Conservation (phyloP, 768 basidiomycete genomes). For the Collybiopsis confluens region DNA sequence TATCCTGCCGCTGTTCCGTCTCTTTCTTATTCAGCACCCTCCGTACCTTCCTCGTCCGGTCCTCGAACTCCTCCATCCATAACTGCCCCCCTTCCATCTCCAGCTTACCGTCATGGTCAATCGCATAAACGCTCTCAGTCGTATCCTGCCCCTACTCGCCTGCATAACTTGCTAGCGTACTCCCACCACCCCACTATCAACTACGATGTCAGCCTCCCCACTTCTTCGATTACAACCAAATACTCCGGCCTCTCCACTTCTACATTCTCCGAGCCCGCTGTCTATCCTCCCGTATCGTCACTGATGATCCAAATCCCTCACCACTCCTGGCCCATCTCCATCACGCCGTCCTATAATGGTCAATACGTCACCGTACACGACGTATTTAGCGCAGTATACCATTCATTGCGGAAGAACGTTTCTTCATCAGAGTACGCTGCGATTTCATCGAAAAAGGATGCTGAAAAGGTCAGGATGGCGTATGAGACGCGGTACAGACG, state of each 20-base stretch:
- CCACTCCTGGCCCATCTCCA: conserved; percentile 18
- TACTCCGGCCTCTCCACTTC: conserved; percentile 14
- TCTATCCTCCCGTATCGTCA: conserved; percentile 33
- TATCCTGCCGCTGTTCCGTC: conserved; percentile 2
- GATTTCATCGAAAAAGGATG: conserved; percentile 25
- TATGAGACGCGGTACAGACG: conserved; percentile 37
- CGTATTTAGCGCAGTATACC: conserved; percentile 42
- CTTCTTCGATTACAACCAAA: conserved; percentile 21
- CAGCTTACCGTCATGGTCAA: neutral
- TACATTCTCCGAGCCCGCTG: conserved; percentile 39
- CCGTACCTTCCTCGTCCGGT: conserved; percentile 2
- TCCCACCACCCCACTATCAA: conserved; percentile 26
- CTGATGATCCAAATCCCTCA: conserved; percentile 26
- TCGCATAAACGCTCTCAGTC: conserved; percentile 3
- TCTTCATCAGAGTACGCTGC: conserved; percentile 34
- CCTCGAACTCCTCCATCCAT: neutral
- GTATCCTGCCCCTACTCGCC: neutral
- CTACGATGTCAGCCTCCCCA: conserved; percentile 35
- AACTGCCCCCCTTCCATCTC: neutral
- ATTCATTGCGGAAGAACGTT: conserved; percentile 35
- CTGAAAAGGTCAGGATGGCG: conserved; percentile 32
- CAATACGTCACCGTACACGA: conserved; percentile 37
- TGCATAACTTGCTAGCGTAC: conserved; percentile 21
- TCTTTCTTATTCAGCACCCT: conserved; percentile 2
- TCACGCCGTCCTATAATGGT: conserved; percentile 15